Evolutionary conservation across 305 asterid genomes (phyloP), one percentile per base, ranked within the genome.

Genomic region (Solanum hybrid): DNA sequence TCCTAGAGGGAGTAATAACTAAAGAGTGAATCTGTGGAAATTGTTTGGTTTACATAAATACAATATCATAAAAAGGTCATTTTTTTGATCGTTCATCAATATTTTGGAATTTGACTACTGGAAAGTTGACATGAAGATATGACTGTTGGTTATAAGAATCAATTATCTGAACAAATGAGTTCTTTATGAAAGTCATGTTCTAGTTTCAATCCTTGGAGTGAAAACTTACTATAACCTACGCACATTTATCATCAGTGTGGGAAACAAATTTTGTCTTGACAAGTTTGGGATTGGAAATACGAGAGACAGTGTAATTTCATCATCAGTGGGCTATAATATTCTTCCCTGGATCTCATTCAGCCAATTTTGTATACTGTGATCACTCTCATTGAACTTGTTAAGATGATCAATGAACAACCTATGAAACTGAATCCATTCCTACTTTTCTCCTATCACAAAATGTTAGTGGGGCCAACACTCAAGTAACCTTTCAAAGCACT

Each of bases 341-440:
- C 22, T 51, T 84, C 75, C 73, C 33, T 51, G 88, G 88, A 84
- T 84, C 87, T 83, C 73, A 83, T 83, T 84, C 31, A 29, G 75
- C 88, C 75, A 45, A 84, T 51, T 26, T 84, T 3, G 39, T 84
- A 29, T 41, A 17, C 29, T 31, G 39, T 84, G 26, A 51, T 51
- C 75, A 27, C 75, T 45, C 70, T 45, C 70, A 45, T 83, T 83
- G 15, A 45, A 83, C 87, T 45, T 45, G 87, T 45, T 24, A 15
- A 41, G 88, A 84, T 84, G 75, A 51, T 45, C 31, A 51, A 84
- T 84, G 88, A 84, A 73, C 31, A 12, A 84, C 41, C 76, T 31
- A 57, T 20, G 88, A n/a, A 45, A 51, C 77, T 84, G 31, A 51
- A 51, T 31, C 41, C 27, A 20, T 57, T 57, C 77, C 17, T 57